Percentiles rank a stretch among this genome's conserved stretches.
Evolutionary conservation across 2,329 filamentous ascomycete genomes (phyloP).

Genomic region (Tothia fuscella): DNA sequence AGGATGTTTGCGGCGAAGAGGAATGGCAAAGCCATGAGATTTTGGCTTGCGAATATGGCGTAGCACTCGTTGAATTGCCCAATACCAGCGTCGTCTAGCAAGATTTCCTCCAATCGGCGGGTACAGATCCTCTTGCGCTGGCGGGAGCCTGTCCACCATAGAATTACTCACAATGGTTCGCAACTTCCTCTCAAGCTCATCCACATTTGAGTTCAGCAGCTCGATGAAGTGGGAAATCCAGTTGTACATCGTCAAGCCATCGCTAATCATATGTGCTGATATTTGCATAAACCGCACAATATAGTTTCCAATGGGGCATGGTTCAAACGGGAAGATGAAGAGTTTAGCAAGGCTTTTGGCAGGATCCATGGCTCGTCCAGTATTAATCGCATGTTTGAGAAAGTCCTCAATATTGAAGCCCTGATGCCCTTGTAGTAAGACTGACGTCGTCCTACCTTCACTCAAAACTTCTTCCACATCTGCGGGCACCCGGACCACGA

Average conservation of each 20-base stretch:
- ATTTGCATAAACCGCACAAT: constrained; percentile 26
- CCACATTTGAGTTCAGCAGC: constrained; percentile 22
- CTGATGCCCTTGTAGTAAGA: constrained; percentile 25
- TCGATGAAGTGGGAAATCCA: constrained; percentile 32
- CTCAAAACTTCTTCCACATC: constrained; percentile 21
- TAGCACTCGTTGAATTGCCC: constrained; percentile 33
- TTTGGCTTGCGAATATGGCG: constrained; percentile 29
- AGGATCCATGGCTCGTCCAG: constrained; percentile 27
- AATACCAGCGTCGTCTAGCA: constrained; percentile 35
- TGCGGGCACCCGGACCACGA: constrained; percentile 23
- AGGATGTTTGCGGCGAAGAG: constrained; percentile 21
- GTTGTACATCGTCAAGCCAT: constrained; percentile 30
- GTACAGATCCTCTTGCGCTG: constrained; percentile 36
- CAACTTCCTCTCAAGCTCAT: constrained; percentile 8
- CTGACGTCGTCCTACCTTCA: constrained; percentile 19
- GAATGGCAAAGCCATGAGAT: constrained; percentile 30
- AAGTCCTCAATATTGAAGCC: constrained; percentile 25
- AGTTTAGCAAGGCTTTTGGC: constrained; percentile 25
- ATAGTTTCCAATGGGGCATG: constrained; percentile 16
- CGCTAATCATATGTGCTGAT: constrained; percentile 34
- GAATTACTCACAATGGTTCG: constrained; percentile 10
- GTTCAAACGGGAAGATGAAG: constrained; percentile 26
- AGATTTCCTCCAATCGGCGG: constrained; percentile 25
- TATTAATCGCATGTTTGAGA: constrained; percentile 31
- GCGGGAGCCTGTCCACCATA: constrained; percentile 24